Base-by-base conservation (phyloP, 805 yeast genomes). In the Lipomyces oligophaga region DNA sequence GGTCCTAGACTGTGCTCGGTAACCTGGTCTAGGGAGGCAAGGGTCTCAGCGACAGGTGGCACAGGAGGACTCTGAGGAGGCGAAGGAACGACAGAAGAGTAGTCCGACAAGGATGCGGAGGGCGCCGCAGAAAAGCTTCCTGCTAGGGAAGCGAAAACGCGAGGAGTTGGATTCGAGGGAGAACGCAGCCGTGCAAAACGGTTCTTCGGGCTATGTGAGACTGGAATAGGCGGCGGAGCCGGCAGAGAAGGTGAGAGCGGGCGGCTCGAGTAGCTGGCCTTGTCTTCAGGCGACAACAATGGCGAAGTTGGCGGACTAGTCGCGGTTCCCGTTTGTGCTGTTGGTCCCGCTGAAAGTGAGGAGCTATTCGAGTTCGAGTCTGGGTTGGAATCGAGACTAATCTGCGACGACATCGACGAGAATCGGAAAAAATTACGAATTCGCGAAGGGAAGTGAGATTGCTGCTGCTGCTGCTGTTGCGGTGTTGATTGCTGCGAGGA, bases 371-470 rank as follows among this genome's bases (percentile, higher is more conserved):
- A 20, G 26, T 21, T 36, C 18, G 45, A 11, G 18, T 15, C 41
- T 6, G 36, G 24, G 38, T 11, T 25, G 25, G 31, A 19, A 35
- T 46, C 34, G 39, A 18, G 35, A 28, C 38, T 31, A 18, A 40
- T 4, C 41, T 24, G 19, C 21, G 46, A 25, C 8, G 42, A 40
- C 28, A 37, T 34, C 21, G 36, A 34, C n/a, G 58, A 52, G 54
- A 64, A 63, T 45, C 59, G 57, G 49, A 64, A 64, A 43, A 64
- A 54, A 44, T 49, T 60, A 41, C 60, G 60, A 33, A 64, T 56
- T 38, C 60, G 55, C 53, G 55, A 63, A n/a, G 67, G 66, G 38
- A 62, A 54, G 42, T 56, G 58, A 15, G 59, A 43, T 15, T 37
- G 18, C 19, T 39, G 31, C 24, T 36, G 32, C 45, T 34, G 41